Evolutionary conservation across 176 grass and related monocot species (phyloP), one percentile per base, ranked within the genome.

Genomic region (Zea luxurians): DNA sequence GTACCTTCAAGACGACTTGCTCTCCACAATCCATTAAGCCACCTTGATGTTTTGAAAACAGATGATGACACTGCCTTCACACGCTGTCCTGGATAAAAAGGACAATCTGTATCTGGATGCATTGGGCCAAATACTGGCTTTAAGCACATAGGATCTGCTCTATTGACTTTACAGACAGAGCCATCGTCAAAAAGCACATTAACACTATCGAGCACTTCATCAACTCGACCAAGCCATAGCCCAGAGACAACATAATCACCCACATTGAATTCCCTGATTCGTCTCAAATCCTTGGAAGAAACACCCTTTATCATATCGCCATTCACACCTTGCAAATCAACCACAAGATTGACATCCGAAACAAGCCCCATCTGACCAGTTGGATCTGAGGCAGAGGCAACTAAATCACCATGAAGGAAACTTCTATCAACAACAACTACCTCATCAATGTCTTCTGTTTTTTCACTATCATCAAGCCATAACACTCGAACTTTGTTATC

Each of bases 181-280:
- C 96, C 90, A 71, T 99, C 96, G 81, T 99, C 92, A 87, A 99
- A 99, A 44, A 92, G 45, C 50, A 99, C 92, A 27, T 87, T 99
- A 62, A 99, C 86, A 82, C 95, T 99, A 81, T 99, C 92, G 34
- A 99, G 80, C 44, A 95, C 90, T 70, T 95, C 92, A 34, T 99
- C 96, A 41, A 95, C 87, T 73, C 90, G 87, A 66, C 96, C 96
- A 78, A 99, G 83, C 96, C 96, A 99, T 75, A 76, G 80, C 43
- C 88, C 89, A 16, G 78, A 82, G 46, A 99, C 79, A 13, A 99
- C 96, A 89, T 89, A 95, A 89, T 99, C 96, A 73, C 90, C 92
- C 3, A 90, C 88, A 65, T 89, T 87, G 42, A 99, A 94, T 81
- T 92, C 88, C 18, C 89, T 99, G 69, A 99, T 85, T 16, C 90